Base-by-base conservation (phyloP, 75 land plant genomes). In the Pinus tabuliformis region DNA sequence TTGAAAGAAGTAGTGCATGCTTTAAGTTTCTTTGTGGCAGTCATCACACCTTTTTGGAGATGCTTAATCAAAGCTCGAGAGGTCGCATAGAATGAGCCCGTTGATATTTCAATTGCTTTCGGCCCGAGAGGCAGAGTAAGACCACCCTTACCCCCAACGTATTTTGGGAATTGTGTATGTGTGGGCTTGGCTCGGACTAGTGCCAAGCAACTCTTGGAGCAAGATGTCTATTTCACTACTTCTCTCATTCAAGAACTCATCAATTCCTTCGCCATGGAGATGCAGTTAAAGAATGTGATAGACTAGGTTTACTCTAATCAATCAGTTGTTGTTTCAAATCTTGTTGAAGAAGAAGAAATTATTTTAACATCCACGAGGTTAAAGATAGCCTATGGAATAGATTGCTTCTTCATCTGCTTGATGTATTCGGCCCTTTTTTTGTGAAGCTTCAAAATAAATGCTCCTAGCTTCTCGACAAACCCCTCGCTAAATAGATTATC, bases 121-220 rank as follows among this genome's bases (percentile, higher is more conserved):
- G 88, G 86, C 61, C 39, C 14, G 9, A 65, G 90, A 26, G 59
- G 56, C 18, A 65, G 74, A 17, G 22, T 79, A 37, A 52, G 57
- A 17, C 78, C 75, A 20, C 77, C 79, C 5, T 42, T 89, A 13
- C 81, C 87, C 28, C 57, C 56, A 24, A 72, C 57, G 3, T 89
- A 89, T 37, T 89, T 89, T 58, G 90, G 90, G 1, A 89, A 89
- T 78, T 82, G 83, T 75, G 16, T 83, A 13, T 74, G 54, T 6
- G 62, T 83, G 56, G 17, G 36, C 2, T 42, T 37, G 14, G 33
- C 60, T 30, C 4, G 24, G 45, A 22, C 70, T 2, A 42, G 62
- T 1, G 63, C 21, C 5, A 21, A 68, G 8, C 82, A 75, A 13
- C 58, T 85, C 14, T 6, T 24, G 39, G 78, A 70, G 28, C 61